Evolutionary conservation across 2,329 filamentous ascomycete species (phyloP).

Genomic region (Clonostachys rhizophaga): DNA sequence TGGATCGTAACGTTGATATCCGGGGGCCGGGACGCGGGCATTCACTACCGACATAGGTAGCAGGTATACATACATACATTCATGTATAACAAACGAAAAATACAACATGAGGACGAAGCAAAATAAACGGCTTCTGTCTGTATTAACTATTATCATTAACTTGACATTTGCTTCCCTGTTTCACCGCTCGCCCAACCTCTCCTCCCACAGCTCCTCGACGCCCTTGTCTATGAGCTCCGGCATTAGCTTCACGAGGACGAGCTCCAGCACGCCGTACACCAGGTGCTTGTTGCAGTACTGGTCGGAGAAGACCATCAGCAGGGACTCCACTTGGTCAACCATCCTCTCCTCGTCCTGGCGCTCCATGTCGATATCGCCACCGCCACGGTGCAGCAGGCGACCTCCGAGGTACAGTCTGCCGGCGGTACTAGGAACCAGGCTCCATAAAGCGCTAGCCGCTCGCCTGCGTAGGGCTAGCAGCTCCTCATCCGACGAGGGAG

Average conservation of each 20-base stretch:
- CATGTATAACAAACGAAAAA: too few relatives aligned
- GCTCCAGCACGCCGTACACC: slow-evolving; percentile 76
- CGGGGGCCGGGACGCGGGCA: too few relatives aligned
- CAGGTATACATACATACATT: too few relatives aligned
- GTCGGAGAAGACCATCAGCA: slow-evolving; percentile 74
- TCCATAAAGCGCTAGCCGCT: slow-evolving; percentile 58
- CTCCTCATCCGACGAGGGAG: slow-evolving; percentile 56
- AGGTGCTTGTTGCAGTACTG: slow-evolving; percentile 91
- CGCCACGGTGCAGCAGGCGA: slow-evolving; percentile 15
- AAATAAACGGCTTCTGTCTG: too few relatives aligned
- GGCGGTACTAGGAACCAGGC: slow-evolving; percentile 39
- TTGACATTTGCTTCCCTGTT: not conserved
- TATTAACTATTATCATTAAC: too few relatives aligned
- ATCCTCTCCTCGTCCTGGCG: slow-evolving; percentile 40
- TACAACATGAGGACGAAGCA: slow-evolving; percentile 1
- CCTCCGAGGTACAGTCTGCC: slow-evolving; percentile 46
- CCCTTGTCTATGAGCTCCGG: slow-evolving; percentile 77
- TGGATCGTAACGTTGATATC: too few relatives aligned
- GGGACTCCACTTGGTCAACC: slow-evolving; percentile 54
- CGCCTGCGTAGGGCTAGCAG: slow-evolving; percentile 58
- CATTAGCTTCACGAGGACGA: slow-evolving; percentile 74
- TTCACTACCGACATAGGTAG: too few relatives aligned
- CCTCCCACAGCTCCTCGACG: slow-evolving; percentile 67
- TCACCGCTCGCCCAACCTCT: slow-evolving; percentile 47
- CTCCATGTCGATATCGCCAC: slow-evolving; percentile 12